These are phyloP conservation scores for Isatis tinctoria DNA, from an alignment of 345 rosid species.

Conservation along the genomic window DNA sequence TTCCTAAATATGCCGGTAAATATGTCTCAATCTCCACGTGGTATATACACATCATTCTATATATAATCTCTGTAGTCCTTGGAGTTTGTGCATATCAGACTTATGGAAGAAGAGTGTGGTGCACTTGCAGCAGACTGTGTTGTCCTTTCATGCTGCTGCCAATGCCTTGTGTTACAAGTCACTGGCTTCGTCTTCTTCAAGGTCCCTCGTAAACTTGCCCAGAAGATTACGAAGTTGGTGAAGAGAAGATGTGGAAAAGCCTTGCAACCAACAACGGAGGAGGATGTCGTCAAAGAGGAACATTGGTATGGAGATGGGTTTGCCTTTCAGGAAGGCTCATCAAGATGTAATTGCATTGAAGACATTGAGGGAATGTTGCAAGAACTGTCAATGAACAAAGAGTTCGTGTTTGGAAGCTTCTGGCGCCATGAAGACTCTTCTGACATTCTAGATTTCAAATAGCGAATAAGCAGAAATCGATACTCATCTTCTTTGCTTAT, in stretches of 20 bases:
- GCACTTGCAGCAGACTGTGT: conserved; percentile 71
- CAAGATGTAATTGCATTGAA: conserved; percentile 33
- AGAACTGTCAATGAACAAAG: conserved; percentile 50
- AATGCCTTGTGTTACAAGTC: conserved; percentile 67
- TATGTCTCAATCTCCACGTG: conserved; percentile 28
- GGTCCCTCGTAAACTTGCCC: conserved; percentile 48
- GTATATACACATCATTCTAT: neutral
- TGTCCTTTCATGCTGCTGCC: conserved; percentile 73
- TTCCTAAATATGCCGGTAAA: conserved; percentile 32
- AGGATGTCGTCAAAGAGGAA: conserved; percentile 11
- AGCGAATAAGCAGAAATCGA: neutral
- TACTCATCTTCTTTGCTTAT: neutral
- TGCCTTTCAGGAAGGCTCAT: conserved; percentile 1
- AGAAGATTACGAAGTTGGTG: conserved; percentile 44
- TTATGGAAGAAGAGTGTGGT: conserved; percentile 54
- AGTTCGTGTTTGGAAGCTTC: conserved; percentile 84
- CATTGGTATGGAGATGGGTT: neutral
- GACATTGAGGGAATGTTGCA: conserved; percentile 58
- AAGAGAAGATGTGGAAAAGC: conserved; percentile 29
- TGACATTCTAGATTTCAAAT: conserved; percentile 6
- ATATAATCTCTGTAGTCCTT: neutral
- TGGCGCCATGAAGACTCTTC: conserved; percentile 47
- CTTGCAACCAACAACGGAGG: conserved; percentile 16
- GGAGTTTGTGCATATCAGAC: conserved; percentile 16
- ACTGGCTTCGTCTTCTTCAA: conserved; percentile 45